These are phyloP conservation scores for Poa pratensis DNA, from an alignment of 176 grass and related monocot genomes.

Conservation along the genomic window DNA sequence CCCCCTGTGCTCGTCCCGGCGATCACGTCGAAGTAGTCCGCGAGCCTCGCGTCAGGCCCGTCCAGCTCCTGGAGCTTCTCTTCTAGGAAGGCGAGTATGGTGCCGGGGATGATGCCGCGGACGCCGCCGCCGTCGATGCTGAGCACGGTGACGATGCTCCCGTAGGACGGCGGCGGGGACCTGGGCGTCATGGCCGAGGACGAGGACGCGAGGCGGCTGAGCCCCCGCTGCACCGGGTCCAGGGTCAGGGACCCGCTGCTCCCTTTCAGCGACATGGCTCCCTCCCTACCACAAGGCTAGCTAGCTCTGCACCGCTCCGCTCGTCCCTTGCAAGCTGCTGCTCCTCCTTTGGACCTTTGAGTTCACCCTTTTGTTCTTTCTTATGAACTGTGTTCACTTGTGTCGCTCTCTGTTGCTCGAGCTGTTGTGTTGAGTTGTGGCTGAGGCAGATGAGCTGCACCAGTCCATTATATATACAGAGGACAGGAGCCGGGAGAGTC, in stretches of 20 bases:
- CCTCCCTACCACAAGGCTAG: no score
- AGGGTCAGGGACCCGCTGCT: slow-evolving; percentile 7
- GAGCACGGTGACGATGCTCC: slow-evolving; percentile 46
- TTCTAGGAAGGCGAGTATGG: slow-evolving; percentile 57
- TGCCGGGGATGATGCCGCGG: slow-evolving; percentile 59
- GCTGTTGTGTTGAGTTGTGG: not conserved
- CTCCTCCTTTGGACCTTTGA: not conserved
- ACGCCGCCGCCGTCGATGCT: slow-evolving; percentile 64
- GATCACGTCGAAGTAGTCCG: slow-evolving; percentile 83
- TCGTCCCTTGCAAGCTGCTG: not conserved
- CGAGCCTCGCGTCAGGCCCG: not conserved
- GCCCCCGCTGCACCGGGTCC: not conserved
- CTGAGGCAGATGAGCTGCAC: not conserved
- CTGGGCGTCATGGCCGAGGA: slow-evolving; percentile 5
- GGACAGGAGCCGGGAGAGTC: not conserved
- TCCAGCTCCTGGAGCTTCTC: slow-evolving; percentile 51
- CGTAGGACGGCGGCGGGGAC: slow-evolving; percentile 35
- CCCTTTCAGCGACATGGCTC: no score
- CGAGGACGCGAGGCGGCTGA: not conserved
- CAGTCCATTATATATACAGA: not conserved
- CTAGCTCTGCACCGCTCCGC: no score
- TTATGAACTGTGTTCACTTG: not conserved
- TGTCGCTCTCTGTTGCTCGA: not conserved
- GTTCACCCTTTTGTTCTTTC: no score
- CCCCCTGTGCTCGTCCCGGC: slow-evolving; percentile 72